Evolutionary conservation across 2,329 filamentous ascomycete genomes (phyloP), one percentile per base, ranked within the genome.

Genomic region (Verticillium zaregamsianum): DNA sequence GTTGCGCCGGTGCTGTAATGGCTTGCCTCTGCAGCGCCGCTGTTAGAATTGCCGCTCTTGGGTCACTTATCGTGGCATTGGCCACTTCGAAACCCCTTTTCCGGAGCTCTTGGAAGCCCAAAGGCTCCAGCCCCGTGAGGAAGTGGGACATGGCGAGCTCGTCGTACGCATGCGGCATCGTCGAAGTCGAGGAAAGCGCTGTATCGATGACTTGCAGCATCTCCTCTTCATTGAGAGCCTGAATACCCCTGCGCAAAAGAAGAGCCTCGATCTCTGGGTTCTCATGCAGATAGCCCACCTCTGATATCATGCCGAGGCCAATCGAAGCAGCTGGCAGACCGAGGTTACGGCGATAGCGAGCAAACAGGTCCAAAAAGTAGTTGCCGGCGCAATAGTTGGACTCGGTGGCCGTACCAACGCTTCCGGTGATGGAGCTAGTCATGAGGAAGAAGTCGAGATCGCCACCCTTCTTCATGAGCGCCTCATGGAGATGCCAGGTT

Each of bases 231-330:
- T 70, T 70, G 33, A 77, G 64, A 0, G 72, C 67, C 37, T 74
- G 71, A 55, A 77, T 70, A 2, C 73, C 77, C 37, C 72, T 73
- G 15, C 75, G 71, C 6, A 67, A 63, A 2, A 79, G 68, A 5
- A 73, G 59, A 2, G 65, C 68, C 62, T 77, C 74, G 20, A 79
- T 71, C 3, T 74, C 71, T 0, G 69, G 71, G 49, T 75, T 71
- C 35, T 77, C 74, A 58, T 72, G 68, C 3, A 77, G 64, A 59
- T 73, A 72, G 25, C 76, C 76, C 4, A 77, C 74, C 20, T 74
- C 74, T 7, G 68, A 68, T 52, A 79, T 72, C 66, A 75, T 69
- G 1, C 71, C 72, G 2, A 76, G 66, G 5, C 65, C 70, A 4
- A 78, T 45, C 0, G 73, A 69, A 0, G 68, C 65, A 3, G 69